Evolutionary conservation across 768 basidiomycete genomes (phyloP), one percentile per base, ranked within the genome.

Genomic region (Russula abietina): DNA sequence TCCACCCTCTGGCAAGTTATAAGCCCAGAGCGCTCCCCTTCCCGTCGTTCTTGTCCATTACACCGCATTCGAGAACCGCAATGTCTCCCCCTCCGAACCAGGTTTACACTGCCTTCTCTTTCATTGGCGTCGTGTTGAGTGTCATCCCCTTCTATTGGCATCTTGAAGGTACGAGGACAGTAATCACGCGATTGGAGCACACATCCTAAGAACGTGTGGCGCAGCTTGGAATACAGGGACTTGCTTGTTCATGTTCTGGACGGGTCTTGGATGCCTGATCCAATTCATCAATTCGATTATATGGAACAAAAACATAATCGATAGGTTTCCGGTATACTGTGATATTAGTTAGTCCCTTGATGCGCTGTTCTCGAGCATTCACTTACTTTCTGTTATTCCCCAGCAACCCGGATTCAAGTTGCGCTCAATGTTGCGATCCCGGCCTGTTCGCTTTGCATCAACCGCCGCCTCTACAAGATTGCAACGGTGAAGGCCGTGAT

Each of bases 221-320:
- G 28, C 48, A 78, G 85, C 85, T 28, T 84, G 83, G 81, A 87
- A 89, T 70, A 78, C 83, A 11, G 88, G 87, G 30, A 90, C 89
- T 16, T 84, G 89, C 64, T 73, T 83, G 41, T 86, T 81, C 75
- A 91, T 92, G 75, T 63, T 77, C 43, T 92, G 89, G 90, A 77
- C 78, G 14, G 82, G 79, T 1, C 58, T 82, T 9, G 76, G 75
- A 24, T 85, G 83, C 71, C 78, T 91, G 45, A 80, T 79, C 59
- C 73, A 78, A 56, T 85, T 81, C 68, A 73, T 91, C 66, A 87
- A 92, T 74, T 79, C 84, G 2, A 74, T 90, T 49, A 70, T 91
- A n/a, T 93, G 91, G 91, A 76, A 76, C 60, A 75, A 80, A 28
- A 86, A 81, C 69, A 78, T 79, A 9, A 76, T 77, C 9, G 76